Evolutionary conservation across 2,329 filamentous ascomycete genomes (phyloP).

Genomic region (Ceratocystis destructans): DNA sequence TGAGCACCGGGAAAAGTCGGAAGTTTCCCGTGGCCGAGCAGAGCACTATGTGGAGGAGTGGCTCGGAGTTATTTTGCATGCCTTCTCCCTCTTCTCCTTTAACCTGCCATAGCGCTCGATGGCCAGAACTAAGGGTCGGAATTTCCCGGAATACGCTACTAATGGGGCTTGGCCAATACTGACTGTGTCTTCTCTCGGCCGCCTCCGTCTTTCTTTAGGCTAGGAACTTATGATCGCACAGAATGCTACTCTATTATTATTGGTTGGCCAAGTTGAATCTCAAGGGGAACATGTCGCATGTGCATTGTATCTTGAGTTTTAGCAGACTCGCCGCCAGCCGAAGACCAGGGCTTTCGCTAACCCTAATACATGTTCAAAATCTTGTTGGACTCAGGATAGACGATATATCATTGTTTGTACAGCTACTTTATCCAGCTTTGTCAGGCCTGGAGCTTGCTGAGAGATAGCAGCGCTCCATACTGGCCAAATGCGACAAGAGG

Average conservation of each 20-base stretch:
- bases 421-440: no score
- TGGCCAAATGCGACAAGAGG: not conserved
- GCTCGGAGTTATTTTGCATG: not conserved
- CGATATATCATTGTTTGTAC: no score
- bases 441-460: not conserved
- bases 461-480: not conserved
- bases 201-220: not conserved
- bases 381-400: no score
- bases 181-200: conserved; percentile 1
- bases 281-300: not conserved
- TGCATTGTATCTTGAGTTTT: not conserved
- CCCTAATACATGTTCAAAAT: no score
- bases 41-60: not conserved
- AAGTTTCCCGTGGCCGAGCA: not conserved
- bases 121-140: not conserved
- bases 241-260: not conserved
- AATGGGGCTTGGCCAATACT: not conserved
- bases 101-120: not conserved
- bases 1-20: not conserved
- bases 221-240: not conserved
- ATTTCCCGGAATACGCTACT: not conserved
- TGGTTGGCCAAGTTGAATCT: not conserved
- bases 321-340: no score
- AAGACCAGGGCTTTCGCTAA: no score
- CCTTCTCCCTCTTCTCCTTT: not conserved